Evolutionary conservation across 768 basidiomycete genomes (phyloP).

Genomic region (Mycena latifolia): DNA sequence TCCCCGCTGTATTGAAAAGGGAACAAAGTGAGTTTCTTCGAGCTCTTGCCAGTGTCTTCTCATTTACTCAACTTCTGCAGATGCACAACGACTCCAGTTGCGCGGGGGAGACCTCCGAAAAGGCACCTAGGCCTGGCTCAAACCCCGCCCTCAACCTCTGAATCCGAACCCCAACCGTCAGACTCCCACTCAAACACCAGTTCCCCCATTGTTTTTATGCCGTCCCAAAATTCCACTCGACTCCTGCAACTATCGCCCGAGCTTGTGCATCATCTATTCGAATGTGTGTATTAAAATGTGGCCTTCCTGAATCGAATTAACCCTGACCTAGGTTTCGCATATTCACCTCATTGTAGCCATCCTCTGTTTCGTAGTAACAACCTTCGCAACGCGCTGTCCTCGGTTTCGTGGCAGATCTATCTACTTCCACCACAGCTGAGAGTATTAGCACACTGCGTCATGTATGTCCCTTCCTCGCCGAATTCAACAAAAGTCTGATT

Average conservation of each 20-base stretch:
- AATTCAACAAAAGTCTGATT: no score
- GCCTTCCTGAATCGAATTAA: background rate
- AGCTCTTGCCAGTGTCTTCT: background rate
- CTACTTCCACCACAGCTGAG: constrained; percentile 6
- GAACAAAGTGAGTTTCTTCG: background rate
- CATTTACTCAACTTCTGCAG: background rate
- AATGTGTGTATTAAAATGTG: background rate
- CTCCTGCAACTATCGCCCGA: constrained; percentile 16
- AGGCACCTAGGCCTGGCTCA: background rate
- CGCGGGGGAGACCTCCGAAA: no score
- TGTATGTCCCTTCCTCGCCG: background rate
- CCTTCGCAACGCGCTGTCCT: constrained; percentile 5
- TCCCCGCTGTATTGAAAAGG: constrained; percentile 23
- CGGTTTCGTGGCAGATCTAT: constrained; percentile 12
- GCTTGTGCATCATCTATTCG: constrained; percentile 17
- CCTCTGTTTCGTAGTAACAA: background rate
- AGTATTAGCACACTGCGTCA: constrained; percentile 13
- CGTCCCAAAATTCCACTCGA: background rate
- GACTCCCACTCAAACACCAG: background rate
- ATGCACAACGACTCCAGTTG: constrained; percentile 26
- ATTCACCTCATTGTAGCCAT: background rate
- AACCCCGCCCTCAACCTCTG: background rate
- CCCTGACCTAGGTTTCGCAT: background rate
- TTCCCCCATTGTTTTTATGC: background rate
- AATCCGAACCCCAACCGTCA: no score